A percentile compares a stretch with the other conserved stretches of the same genome.
Conservation (phyloP, 768 basidiomycete species). For the Boletus subparvulus region DNA sequence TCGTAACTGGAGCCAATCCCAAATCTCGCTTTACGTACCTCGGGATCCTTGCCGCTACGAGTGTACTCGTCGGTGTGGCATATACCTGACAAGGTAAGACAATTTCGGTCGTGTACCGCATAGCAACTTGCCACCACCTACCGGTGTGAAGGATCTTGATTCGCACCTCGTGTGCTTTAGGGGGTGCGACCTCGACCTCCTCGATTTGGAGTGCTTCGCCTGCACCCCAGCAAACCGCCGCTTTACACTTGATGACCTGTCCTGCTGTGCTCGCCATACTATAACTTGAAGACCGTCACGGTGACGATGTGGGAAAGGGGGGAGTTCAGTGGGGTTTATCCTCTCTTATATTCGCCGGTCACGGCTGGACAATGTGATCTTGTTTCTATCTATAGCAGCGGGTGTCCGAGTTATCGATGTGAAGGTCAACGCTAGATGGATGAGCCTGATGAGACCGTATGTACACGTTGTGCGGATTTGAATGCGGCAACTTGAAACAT, state of each 20-base stretch:
- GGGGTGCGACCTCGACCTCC: constrained; percentile 92
- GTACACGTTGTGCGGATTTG: too few species aligned
- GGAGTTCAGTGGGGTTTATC: constrained; percentile 6
- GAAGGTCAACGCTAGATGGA: not conserved
- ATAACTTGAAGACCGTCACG: not conserved
- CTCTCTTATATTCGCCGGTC: constrained; percentile 1
- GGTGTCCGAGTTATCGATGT: not conserved
- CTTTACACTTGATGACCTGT: constrained; percentile 82
- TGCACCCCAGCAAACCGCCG: constrained; percentile 94
- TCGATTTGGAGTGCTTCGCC: constrained; percentile 84
- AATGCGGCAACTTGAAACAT: not conserved
- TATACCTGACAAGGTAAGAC: constrained; percentile 52
- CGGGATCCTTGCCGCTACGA: constrained; percentile 92
- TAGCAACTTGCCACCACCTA: constrained; percentile 27
- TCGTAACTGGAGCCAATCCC: not conserved
- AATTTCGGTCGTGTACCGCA: constrained; percentile 4
- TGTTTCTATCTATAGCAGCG: not conserved
- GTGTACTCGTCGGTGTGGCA: constrained; percentile 99
- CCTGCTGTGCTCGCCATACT: constrained; percentile 75
- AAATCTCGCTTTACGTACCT: constrained; percentile 48
- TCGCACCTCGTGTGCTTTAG: constrained; percentile 86
- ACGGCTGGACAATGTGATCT: not conserved
- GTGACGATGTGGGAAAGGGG: constrained; percentile 17
- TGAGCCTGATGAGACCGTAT: not conserved
- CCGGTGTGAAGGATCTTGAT: constrained; percentile 93